Conservation (phyloP, 169 alveolate genomes). For the Plasmodium falciparum region DNA sequence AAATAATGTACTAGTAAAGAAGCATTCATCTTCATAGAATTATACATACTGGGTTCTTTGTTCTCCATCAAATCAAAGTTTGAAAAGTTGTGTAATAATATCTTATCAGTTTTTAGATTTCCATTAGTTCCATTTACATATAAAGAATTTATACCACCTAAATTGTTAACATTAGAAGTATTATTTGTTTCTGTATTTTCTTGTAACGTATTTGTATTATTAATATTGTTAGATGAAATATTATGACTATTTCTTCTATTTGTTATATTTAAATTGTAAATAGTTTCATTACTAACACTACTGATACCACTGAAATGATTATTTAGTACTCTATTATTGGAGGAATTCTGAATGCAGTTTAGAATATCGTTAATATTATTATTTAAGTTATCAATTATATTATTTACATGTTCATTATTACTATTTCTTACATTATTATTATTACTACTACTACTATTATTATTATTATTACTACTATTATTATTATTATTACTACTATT, state of each 20-base stretch:
- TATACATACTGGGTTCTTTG: conserved; percentile 30
- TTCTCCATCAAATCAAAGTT: conserved; percentile 59
- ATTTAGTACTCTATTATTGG: conserved; percentile 44
- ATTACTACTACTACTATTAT: not conserved
- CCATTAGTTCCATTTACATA: conserved; percentile 25
- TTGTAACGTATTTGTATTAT: conserved; percentile 35
- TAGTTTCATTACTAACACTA: conserved; percentile 69
- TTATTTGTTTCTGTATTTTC: conserved; percentile 62
- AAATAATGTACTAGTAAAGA: conserved; percentile 80
- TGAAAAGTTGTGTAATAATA: conserved; percentile 12
- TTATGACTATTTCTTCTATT: conserved; percentile 51
- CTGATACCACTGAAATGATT: conserved; percentile 42
- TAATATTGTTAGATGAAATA: conserved; percentile 54
- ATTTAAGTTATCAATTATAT: conserved; percentile 53
- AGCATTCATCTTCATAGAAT: conserved; percentile 71
- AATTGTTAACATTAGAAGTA: conserved; percentile 20
- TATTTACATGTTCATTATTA: conserved; percentile 65
- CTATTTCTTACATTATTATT: conserved; percentile 38
- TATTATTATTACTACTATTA: conserved; percentile 44
- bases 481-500: conserved; percentile 25
- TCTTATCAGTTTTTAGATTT: conserved; percentile 25
- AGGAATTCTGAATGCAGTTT: conserved; percentile 58
- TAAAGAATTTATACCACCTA: conserved; percentile 4
- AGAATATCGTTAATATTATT: conserved; percentile 58
- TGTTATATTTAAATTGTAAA: conserved; percentile 51